Evolutionary conservation across 2,329 filamentous ascomycete species (phyloP).

Genomic region (Ophidiomyces ophidiicola): DNA sequence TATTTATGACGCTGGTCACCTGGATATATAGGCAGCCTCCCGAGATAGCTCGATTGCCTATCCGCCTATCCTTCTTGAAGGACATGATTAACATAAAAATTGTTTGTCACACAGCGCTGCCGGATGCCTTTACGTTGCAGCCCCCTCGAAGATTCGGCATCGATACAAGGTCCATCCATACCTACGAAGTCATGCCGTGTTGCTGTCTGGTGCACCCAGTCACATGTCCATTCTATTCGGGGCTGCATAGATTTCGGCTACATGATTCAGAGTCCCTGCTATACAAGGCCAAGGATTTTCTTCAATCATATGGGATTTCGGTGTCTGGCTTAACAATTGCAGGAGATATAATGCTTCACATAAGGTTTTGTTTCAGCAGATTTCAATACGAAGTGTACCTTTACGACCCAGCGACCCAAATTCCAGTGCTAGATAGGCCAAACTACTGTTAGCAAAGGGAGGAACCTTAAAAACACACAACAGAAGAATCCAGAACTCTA

Average conservation of each 20-base stretch:
- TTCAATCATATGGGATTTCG: no score
- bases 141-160: background rate
- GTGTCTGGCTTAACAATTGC: no score
- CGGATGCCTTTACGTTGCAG: background rate
- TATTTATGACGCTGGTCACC: no score
- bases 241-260: slow-evolving; percentile 2
- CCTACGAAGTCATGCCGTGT: background rate
- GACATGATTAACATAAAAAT: slow-evolving; percentile 1
- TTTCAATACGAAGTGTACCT: no score
- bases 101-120: slow-evolving; percentile 2
- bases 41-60: background rate
- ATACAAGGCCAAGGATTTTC: background rate
- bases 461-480: background rate
- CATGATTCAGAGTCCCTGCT: background rate
- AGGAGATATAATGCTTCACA: no score
- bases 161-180: background rate
- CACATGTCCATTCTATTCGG: slow-evolving; percentile 6
- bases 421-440: no score
- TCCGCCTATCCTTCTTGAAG: no score
- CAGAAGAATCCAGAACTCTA: slow-evolving; percentile 7
- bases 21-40: background rate
- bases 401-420: no score
- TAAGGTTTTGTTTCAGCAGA: no score
- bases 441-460: background rate
- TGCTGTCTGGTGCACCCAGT: background rate